Conservation (phyloP, 495 filamentous ascomycete species). For the Amniculicola lignicola region DNA sequence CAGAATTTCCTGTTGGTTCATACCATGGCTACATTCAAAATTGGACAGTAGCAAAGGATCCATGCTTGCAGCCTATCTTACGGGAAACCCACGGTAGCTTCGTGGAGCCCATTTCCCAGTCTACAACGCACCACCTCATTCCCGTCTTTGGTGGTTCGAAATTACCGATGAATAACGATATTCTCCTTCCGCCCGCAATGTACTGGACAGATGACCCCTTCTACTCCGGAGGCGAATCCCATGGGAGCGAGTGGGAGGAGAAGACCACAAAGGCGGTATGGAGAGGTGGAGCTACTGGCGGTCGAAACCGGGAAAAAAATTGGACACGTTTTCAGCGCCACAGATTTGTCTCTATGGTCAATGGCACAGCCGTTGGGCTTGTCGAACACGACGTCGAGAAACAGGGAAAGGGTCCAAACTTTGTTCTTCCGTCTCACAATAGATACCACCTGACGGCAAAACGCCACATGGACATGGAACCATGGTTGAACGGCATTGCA, state of each 20-base stretch:
- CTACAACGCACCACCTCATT: conserved; percentile 55
- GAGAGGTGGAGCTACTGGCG: conserved; percentile 70
- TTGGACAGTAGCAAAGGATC: conserved; percentile 38
- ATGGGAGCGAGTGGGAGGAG: conserved; percentile 51
- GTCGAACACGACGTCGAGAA: conserved; percentile 35
- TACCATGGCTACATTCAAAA: conserved; percentile 42
- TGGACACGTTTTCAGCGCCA: conserved; percentile 74
- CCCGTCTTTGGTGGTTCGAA: conserved; percentile 79
- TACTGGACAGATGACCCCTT: conserved; percentile 69
- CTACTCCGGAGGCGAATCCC: conserved; percentile 58
- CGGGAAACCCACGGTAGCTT: conserved; percentile 65
- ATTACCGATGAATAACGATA: conserved; percentile 75
- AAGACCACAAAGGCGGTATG: conserved; percentile 61
- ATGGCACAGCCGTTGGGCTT: conserved; percentile 56
- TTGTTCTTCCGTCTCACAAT: conserved; percentile 31
- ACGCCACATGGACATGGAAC: conserved; percentile 25
- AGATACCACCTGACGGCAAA: conserved; percentile 35
- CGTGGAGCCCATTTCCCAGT: conserved; percentile 60
- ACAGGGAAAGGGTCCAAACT: conserved; percentile 33
- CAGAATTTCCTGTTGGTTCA: conserved; percentile 23
- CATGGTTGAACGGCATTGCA: conserved; percentile 37
- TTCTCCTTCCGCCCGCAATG: conserved; percentile 77
- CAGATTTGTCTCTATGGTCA: conserved; percentile 65
- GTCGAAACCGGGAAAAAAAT: conserved; percentile 56
- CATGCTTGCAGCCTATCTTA: conserved; percentile 40